A percentile compares a stretch with the other conserved stretches of the same genome.
phyloP scores from a whole-genome alignment of 352 stramenopile genomes.

The Pythium graminicola region DNA sequence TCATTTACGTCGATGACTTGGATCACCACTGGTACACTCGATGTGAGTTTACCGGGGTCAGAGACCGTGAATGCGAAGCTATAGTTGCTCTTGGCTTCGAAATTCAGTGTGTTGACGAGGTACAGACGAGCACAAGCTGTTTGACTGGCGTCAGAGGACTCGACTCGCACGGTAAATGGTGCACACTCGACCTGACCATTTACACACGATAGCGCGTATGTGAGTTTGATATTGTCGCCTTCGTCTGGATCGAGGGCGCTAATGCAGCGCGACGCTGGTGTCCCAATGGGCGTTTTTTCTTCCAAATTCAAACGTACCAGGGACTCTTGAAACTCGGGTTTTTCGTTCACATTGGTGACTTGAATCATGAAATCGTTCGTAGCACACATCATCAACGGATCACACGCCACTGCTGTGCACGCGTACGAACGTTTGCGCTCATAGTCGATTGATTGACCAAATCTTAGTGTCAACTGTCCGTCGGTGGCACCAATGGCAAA shows the following conservation, averaged over 20 bases:
- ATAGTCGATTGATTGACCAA: slow-evolving; percentile 29
- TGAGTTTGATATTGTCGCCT: slow-evolving; percentile 30
- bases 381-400: slow-evolving; percentile 43
- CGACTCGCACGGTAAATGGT: slow-evolving; percentile 31
- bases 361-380: slow-evolving; percentile 34
- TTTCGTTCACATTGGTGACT: slow-evolving; percentile 51
- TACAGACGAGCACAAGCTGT: slow-evolving; percentile 34
- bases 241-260: slow-evolving; percentile 36
- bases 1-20: slow-evolving; percentile 52
- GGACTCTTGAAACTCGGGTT: slow-evolving; percentile 32
- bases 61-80: slow-evolving; percentile 29
- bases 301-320: slow-evolving; percentile 28
- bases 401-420: slow-evolving; percentile 47
- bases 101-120: slow-evolving; percentile 34
- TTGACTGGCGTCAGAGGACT: slow-evolving; percentile 34
- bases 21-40: slow-evolving; percentile 23
- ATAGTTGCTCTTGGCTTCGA: slow-evolving; percentile 34
- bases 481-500: slow-evolving; percentile 30
- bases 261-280: slow-evolving; percentile 30
- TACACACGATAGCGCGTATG: slow-evolving; percentile 35
- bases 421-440: slow-evolving; percentile 31
- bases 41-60: slow-evolving; percentile 26
- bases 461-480: slow-evolving; percentile 30
- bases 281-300: slow-evolving; percentile 27
- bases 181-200: slow-evolving; percentile 25